A percentile compares a stretch with the other conserved stretches of the same genome.
Conservation (phyloP, 805 yeast genomes). For the Lipomyces lipofer region DNA sequence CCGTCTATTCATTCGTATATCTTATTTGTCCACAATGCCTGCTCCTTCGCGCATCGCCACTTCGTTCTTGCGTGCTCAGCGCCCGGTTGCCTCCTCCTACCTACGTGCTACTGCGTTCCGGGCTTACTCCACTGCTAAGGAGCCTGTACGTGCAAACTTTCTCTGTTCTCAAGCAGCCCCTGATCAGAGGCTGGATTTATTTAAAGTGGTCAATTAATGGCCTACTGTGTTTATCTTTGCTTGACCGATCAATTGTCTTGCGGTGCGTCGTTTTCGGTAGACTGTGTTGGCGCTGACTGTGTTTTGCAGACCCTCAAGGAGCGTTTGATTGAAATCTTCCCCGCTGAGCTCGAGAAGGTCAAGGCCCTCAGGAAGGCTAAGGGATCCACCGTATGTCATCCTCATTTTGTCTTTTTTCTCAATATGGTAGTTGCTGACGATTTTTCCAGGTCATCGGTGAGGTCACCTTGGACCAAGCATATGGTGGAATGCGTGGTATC, state of each 20-base stretch:
- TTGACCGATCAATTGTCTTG: too few species aligned
- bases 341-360: slow-evolving; percentile 89
- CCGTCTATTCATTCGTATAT: neutral
- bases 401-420: neutral
- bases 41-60: slow-evolving; percentile 29
- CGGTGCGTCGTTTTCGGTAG: too few species aligned
- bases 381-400: slow-evolving; percentile 71
- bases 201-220: too few species aligned
- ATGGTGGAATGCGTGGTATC: slow-evolving; percentile 91
- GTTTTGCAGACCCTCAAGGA: slow-evolving; percentile 68
- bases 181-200: slow-evolving; percentile 84
- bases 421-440: neutral
- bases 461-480: slow-evolving; percentile 74
- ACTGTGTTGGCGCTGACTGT: too few species aligned
- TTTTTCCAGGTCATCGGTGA: slow-evolving; percentile 57
- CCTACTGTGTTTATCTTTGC: too few species aligned
- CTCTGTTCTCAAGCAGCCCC: slow-evolving; percentile 80
- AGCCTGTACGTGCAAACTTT: slow-evolving; percentile 30
- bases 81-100: slow-evolving; percentile 23
- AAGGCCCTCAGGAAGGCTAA: slow-evolving; percentile 84
- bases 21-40: slow-evolving; percentile 19
- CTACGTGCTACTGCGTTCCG: slow-evolving; percentile 27
- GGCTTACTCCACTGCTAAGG: slow-evolving; percentile 34
- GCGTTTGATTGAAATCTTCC: slow-evolving; percentile 88
- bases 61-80: slow-evolving; percentile 30